phyloP scores from a whole-genome alignment of 1,139 yeast species.

The Kluyveromyces sp. region DNA sequence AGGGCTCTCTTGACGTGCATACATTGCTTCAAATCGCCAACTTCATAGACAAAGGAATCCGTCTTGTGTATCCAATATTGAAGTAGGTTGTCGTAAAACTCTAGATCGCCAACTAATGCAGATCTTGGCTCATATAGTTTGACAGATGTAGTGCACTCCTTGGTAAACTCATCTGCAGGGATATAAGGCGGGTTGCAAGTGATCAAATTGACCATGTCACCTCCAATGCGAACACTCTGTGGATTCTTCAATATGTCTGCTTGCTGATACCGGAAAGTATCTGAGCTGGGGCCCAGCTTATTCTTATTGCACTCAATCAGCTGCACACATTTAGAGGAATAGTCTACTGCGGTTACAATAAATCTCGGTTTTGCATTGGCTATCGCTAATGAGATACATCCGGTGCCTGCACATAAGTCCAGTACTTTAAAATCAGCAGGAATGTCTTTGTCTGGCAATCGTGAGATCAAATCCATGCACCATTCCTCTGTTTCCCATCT shows the following conservation, averaged over 20 bases:
- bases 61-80: slow-evolving; percentile 29
- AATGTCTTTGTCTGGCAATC: neutral
- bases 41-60: slow-evolving; percentile 38
- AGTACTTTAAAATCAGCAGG: slow-evolving; percentile 33
- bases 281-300: slow-evolving; percentile 13
- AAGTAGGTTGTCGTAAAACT: slow-evolving; percentile 57
- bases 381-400: slow-evolving; percentile 66
- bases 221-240: slow-evolving; percentile 14
- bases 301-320: slow-evolving; percentile 35
- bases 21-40: slow-evolving; percentile 35
- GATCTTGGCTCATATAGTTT: slow-evolving; percentile 61
- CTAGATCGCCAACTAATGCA: slow-evolving; percentile 72
- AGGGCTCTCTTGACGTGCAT: slow-evolving; percentile 14
- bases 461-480: slow-evolving; percentile 42
- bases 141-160: slow-evolving; percentile 52
- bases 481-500: slow-evolving; percentile 97
- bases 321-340: slow-evolving; percentile 46
- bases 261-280: slow-evolving; percentile 34
- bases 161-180: slow-evolving; percentile 40
- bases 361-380: slow-evolving; percentile 33
- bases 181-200: slow-evolving; percentile 91
- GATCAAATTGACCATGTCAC: slow-evolving; percentile 42
- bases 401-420: slow-evolving; percentile 88
- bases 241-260: slow-evolving; percentile 8
- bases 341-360: slow-evolving; percentile 49